Percentiles rank a stretch among this genome's conserved stretches.
These are phyloP conservation scores for Rhizopogon vesiculosus DNA, from an alignment of 768 basidiomycete genomes.

Conservation along the genomic window DNA sequence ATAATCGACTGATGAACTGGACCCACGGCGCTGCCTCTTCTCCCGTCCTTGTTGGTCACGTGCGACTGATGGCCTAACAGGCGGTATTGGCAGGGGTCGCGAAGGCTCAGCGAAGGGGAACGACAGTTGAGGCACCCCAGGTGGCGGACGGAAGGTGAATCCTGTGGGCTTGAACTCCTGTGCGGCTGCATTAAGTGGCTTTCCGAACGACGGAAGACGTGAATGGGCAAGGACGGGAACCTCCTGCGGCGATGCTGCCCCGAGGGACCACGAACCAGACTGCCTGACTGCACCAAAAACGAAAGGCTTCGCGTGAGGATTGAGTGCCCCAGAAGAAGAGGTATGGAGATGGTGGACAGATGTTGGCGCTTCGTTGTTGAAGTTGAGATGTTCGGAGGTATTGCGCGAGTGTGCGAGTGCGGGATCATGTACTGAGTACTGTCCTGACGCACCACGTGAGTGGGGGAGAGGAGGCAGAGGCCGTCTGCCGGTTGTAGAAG, in stretches of 20 bases:
- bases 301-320: conserved; percentile 82
- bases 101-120: conserved; percentile 24
- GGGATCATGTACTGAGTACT: conserved; percentile 57
- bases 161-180: conserved; percentile 75
- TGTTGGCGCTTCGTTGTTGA: conserved; percentile 14
- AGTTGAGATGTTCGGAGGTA: conserved; percentile 37
- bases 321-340: conserved; percentile 37
- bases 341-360: conserved; percentile 12
- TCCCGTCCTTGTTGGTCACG: conserved; percentile 64
- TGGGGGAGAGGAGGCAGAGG: conserved; percentile 61
- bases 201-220: conserved; percentile 47
- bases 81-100: conserved; percentile 37
- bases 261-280: conserved; percentile 30
- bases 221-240: conserved; percentile 34
- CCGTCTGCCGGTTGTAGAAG: conserved; percentile 37
- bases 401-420: conserved; percentile 60
- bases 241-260: conserved; percentile 30
- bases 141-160: conserved; percentile 75
- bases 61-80: conserved; percentile 18
- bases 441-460: conserved; percentile 59
- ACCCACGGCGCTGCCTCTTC: conserved; percentile 65
- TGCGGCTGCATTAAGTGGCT: conserved; percentile 75
- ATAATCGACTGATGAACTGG: conserved; percentile 26
- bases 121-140: conserved; percentile 56
- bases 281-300: conserved; percentile 55